phyloP scores from a whole-genome alignment of 768 basidiomycete genomes.

The Trametes cingulata region DNA sequence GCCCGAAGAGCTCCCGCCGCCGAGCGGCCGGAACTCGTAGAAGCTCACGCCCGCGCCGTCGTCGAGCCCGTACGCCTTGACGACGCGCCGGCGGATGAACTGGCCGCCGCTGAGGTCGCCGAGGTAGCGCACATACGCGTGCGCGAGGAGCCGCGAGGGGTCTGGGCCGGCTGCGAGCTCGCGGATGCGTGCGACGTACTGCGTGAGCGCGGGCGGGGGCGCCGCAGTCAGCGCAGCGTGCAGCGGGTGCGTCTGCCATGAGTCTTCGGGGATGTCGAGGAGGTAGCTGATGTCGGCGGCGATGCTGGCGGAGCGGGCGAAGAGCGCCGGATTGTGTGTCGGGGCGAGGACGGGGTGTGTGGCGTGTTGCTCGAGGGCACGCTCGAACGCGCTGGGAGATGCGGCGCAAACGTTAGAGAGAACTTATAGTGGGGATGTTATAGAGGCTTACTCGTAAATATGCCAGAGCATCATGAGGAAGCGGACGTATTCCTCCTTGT shows the following conservation, averaged over 20 bases:
- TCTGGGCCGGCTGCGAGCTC: slow-evolving; percentile 46
- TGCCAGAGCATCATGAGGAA: slow-evolving; percentile 81
- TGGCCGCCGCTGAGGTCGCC: slow-evolving; percentile 83
- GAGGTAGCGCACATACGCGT: slow-evolving; percentile 81
- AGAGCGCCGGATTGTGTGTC: slow-evolving; percentile 69
- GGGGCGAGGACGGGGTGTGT: slow-evolving; percentile 62
- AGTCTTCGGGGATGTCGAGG: slow-evolving; percentile 49
- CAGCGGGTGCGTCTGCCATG: slow-evolving; percentile 59
- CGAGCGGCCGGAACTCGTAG: slow-evolving; percentile 66
- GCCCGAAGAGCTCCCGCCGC: slow-evolving; percentile 27
- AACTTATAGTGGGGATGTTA: too few relatives aligned
- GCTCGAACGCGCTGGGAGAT: slow-evolving; percentile 52
- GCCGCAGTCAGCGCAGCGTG: slow-evolving; percentile 46
- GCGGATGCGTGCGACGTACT: slow-evolving; percentile 56
- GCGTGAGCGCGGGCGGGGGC: slow-evolving; percentile 49
- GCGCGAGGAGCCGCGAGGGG: slow-evolving; percentile 63
- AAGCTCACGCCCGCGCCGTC: slow-evolving; percentile 54
- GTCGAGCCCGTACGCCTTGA: slow-evolving; percentile 66
- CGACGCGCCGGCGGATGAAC: slow-evolving; percentile 59
- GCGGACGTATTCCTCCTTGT: slow-evolving; percentile 63
- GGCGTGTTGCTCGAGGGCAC: slow-evolving; percentile 57
- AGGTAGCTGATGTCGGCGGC: slow-evolving; percentile 69
- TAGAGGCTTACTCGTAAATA: slow-evolving; percentile 67
- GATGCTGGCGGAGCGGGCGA: slow-evolving; percentile 60
- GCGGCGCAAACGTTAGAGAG: neutral